Evolutionary conservation across 139 green algal genomes (phyloP).

Genomic region (Volvox reticuliferus): DNA sequence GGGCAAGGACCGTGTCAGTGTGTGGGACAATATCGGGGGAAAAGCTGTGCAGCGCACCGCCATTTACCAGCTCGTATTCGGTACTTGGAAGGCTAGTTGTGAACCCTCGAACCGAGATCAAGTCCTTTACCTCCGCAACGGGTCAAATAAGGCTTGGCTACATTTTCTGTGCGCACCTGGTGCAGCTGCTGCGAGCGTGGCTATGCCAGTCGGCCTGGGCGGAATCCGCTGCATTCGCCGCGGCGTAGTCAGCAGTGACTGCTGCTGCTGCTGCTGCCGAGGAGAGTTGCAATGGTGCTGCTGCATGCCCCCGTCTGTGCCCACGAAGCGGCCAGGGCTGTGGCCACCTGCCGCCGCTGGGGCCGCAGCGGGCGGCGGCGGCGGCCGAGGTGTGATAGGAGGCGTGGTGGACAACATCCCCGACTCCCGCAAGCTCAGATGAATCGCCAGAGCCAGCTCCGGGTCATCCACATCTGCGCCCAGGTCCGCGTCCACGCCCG

Average conservation of each 20-base stretch:
- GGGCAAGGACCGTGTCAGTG: too few relatives aligned
- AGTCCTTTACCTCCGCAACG: too few relatives aligned
- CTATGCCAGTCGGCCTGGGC: background rate
- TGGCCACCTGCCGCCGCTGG: background rate
- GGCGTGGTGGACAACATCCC: background rate
- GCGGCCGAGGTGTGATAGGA: background rate
- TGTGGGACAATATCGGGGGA: too few relatives aligned
- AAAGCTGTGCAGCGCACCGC: too few relatives aligned
- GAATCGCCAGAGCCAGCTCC: constrained; percentile 13
- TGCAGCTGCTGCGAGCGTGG: too few relatives aligned
- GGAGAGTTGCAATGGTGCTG: background rate
- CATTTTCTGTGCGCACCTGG: too few relatives aligned
- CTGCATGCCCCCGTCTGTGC: background rate
- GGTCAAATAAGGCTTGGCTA: too few relatives aligned
- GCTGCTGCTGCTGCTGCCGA: background rate
- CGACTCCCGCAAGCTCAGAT: constrained; percentile 19
- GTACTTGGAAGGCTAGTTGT: too few relatives aligned
- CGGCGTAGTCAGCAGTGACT: background rate
- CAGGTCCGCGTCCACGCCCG: background rate
- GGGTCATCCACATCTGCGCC: background rate
- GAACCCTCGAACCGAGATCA: too few relatives aligned
- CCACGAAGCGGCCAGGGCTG: background rate
- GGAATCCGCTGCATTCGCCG: background rate
- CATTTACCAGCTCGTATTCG: too few relatives aligned
- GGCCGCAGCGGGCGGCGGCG: background rate